Evolutionary conservation across 306 rosid species (phyloP), one percentile per base, ranked within the genome.

Genomic region (Betula pendula): DNA sequence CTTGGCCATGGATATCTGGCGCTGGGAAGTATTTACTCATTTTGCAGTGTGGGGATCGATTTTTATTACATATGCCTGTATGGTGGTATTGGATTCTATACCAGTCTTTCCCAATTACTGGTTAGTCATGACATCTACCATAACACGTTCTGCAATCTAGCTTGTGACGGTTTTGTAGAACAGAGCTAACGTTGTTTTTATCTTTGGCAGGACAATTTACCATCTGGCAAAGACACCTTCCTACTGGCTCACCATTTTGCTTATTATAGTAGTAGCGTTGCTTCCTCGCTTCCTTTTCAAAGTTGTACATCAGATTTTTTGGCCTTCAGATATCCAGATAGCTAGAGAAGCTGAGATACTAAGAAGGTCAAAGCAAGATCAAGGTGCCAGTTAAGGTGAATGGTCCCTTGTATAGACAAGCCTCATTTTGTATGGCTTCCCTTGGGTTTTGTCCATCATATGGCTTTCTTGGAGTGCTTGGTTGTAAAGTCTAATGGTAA

Each of bases 271-370:
- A 24, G 90, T 91, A 60, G 97, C 89, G 52, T 75, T 93, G 89
- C 97, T 93, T 75, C 98, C 98, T 74, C 98, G 97, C 56, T 91
- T 89, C 82, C 82, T 84, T 52, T 84, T 89, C 56, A 93, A 91
- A 85, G 92, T 88, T 70, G 87, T 91, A 69, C 73, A 72, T 70
- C 97, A 89, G 76, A 87, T 80, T 11, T 88, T 89, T 84, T 88
- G 98, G 95, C 96, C 97, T 50, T 91, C 97, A 1, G 98, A 89
- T 83, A 87, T 93, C 87, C 98, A 93, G 91, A 91, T 88, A 87
- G 97, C 96, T 48, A 89, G 92, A 81, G 98, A 93, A 83, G 83
- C 80, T 19, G 96, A 91, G 82, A 78, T 88, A 75, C 51, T 89
- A 65, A 80, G 81, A 56, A 86, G 66, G 75, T 79, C 90, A 44